Conservation (phyloP, 768 basidiomycete species). For the Amanita molliuscula region DNA sequence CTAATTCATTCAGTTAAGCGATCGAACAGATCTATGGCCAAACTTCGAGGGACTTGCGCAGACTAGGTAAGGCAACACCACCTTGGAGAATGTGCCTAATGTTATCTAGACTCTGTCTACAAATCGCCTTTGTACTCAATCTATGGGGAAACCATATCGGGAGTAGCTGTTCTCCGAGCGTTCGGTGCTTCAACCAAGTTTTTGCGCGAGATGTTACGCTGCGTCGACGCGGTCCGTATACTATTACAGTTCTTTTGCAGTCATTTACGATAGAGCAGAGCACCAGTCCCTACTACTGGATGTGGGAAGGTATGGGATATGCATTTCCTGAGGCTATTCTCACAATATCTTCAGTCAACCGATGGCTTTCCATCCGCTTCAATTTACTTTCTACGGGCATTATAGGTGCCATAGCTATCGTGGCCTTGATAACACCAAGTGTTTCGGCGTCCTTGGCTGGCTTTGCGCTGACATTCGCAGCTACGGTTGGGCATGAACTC, state of each 20-base stretch:
- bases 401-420: constrained; percentile 60
- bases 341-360: constrained; percentile 46
- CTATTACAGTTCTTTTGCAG: background rate
- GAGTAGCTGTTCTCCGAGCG: constrained; percentile 50
- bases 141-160: constrained; percentile 34
- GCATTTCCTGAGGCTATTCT: background rate
- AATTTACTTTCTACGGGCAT: constrained; percentile 67
- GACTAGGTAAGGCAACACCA: constrained; percentile 40
- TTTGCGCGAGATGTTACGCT: constrained; percentile 73
- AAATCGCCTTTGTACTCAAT: constrained; percentile 36
- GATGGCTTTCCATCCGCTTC: constrained; percentile 87
- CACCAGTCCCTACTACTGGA: constrained; percentile 79
- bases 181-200: constrained; percentile 88
- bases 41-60: constrained; percentile 79
- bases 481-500: constrained; percentile 63
- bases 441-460: constrained; percentile 79
- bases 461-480: constrained; percentile 79
- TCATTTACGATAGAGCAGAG: constrained; percentile 20
- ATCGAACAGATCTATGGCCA: constrained; percentile 49
- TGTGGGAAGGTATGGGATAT: constrained; percentile 59
- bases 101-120: constrained; percentile 31
- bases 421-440: constrained; percentile 55
- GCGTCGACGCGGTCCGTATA: constrained; percentile 62
- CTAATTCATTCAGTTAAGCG: background rate
- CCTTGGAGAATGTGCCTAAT: background rate